A percentile compares a stretch with the other conserved stretches of the same genome.
Evolutionary conservation across 805 yeast species (phyloP).

Genomic region (Candida cerambycidarum): DNA sequence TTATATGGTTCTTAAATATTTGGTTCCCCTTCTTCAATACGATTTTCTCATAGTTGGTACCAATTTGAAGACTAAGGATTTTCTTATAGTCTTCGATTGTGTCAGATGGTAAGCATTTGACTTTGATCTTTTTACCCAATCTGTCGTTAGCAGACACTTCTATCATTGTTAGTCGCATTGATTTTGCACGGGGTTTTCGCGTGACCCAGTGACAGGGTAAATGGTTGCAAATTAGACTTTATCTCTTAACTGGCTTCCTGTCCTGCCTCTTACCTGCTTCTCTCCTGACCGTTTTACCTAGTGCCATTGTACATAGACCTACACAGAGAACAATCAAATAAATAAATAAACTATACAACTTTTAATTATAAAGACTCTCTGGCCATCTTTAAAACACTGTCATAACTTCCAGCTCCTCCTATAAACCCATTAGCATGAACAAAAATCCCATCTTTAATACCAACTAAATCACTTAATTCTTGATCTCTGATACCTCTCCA

Average conservation of each 20-base stretch:
- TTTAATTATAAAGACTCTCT: slow-evolving; percentile 44
- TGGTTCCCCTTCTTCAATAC: slow-evolving; percentile 84
- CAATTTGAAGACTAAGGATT: slow-evolving; percentile 78
- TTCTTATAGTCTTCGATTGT: slow-evolving; percentile 88
- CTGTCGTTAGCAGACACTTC: slow-evolving; percentile 50
- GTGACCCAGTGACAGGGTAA: neutral
- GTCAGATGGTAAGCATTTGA: slow-evolving; percentile 85
- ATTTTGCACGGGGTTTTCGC: too few relatives aligned
- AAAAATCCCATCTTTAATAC: slow-evolving; percentile 85
- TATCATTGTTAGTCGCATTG: slow-evolving; percentile 40
- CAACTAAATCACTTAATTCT: slow-evolving; percentile 66
- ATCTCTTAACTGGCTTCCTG: too few relatives aligned
- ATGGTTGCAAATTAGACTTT: too few relatives aligned
- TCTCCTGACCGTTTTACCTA: too few relatives aligned
- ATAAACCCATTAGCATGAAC: slow-evolving; percentile 97
- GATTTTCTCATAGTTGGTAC: slow-evolving; percentile 63
- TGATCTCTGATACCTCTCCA: slow-evolving; percentile 98
- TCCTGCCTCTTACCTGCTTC: too few relatives aligned
- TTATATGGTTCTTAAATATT: slow-evolving; percentile 83
- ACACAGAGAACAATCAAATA: slow-evolving; percentile 35
- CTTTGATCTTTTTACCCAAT: slow-evolving; percentile 82
- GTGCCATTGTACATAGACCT: too few relatives aligned
- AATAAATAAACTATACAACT: slow-evolving; percentile 51
- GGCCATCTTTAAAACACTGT: slow-evolving; percentile 78
- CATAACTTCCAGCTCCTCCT: slow-evolving; percentile 85